phyloP scores from a whole-genome alignment of 345 rosid species.

The Rhizophora apiculata region DNA sequence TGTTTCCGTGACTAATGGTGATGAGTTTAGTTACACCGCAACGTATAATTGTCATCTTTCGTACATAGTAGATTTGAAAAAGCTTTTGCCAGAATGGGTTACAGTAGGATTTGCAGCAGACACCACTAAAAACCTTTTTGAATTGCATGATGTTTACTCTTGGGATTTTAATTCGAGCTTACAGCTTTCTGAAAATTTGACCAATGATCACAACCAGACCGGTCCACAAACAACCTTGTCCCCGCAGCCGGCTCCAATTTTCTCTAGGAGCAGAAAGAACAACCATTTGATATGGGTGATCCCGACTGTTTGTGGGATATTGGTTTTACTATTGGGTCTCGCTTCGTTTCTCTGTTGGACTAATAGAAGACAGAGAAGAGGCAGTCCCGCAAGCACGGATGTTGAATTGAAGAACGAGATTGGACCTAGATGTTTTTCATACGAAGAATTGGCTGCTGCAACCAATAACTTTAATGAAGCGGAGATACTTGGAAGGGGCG shows the following conservation, averaged over 20 bases:
- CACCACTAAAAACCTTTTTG: background rate
- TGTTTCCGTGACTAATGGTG: background rate
- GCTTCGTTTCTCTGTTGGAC: background rate
- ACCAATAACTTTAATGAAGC: background rate
- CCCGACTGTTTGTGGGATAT: background rate
- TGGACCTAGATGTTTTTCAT: background rate
- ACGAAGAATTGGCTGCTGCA: background rate
- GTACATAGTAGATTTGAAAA: background rate
- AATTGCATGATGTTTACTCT: background rate
- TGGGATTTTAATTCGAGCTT: background rate
- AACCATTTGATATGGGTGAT: background rate
- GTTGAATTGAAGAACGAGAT: background rate
- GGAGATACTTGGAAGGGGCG: background rate
- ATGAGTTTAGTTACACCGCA: background rate
- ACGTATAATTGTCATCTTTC: rapidly evolving
- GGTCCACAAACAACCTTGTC: too few relatives aligned
- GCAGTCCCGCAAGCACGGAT: background rate
- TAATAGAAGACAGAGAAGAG: too few relatives aligned
- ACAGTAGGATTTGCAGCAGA: background rate
- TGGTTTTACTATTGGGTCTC: background rate
- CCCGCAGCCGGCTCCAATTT: too few relatives aligned
- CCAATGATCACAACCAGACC: background rate
- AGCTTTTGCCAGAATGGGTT: background rate
- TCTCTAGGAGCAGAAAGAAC: background rate
- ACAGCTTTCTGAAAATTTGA: background rate